Conservation (phyloP, 2,329 filamentous ascomycete genomes). For the Cadophora gregata region DNA sequence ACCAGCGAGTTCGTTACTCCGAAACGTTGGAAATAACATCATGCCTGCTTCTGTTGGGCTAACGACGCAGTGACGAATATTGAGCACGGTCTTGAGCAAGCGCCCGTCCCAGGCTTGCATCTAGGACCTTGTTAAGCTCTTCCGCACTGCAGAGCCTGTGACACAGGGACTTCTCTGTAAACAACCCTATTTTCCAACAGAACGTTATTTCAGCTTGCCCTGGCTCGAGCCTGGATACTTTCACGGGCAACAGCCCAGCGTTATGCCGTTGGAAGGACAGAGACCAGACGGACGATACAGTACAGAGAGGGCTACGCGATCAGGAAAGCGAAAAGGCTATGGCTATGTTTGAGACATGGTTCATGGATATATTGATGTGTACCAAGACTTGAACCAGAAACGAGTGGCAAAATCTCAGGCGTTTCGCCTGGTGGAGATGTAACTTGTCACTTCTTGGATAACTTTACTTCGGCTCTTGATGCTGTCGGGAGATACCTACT, state of each 20-base stretch:
- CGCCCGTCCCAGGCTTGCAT: not conserved
- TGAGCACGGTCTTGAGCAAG: not conserved
- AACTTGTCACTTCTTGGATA: not conserved
- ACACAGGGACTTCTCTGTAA: not conserved
- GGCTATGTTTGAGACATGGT: constrained; percentile 14
- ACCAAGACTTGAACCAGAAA: constrained; percentile 8
- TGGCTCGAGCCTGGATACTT: too few species aligned
- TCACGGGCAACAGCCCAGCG: constrained; percentile 1
- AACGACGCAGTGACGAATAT: constrained; percentile 6
- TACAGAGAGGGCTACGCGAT: too few species aligned
- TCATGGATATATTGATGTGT: not conserved
- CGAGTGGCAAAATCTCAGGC: not conserved
- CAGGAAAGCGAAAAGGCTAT: constrained; percentile 15
- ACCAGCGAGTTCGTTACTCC: not conserved
- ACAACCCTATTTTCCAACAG: constrained; percentile 8
- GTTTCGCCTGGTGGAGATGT: not conserved
- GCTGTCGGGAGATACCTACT: constrained; percentile 1
- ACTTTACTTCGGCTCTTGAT: not conserved
- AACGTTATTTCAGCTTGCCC: constrained; percentile 3
- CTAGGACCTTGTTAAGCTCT: not conserved
- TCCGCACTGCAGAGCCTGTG: not conserved
- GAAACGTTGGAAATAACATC: constrained; percentile 21
- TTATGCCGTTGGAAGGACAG: constrained; percentile 1
- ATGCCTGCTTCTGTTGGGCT: not conserved
- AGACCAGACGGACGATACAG: constrained; percentile 11